Evolutionary conservation across 768 basidiomycete species (phyloP), one percentile per base, ranked within the genome.

Genomic region (Lactarius vividus): DNA sequence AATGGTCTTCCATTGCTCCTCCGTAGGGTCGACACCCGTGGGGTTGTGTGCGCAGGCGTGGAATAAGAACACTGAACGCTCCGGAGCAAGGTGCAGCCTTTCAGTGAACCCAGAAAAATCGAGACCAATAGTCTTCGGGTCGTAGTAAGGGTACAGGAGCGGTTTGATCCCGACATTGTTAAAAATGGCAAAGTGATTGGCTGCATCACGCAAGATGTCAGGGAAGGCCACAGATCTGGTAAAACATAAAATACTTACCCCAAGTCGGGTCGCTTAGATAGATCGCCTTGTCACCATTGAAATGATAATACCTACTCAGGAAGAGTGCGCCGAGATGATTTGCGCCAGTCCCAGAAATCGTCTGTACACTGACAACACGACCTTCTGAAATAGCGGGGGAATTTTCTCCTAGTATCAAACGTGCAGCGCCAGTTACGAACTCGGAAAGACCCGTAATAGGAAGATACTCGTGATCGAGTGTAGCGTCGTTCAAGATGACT

Each of bases 41-140:
- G 95, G 96, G 74, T 98, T 98, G 77, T 98, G 96, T 46, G 95
- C 96, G 75, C 95, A 97, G 10, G 89, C 92, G 73, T 98, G 96
- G 49, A 99, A 77, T 68, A 99, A 79, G 77, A 98, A 89, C 63
- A 95, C 88, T 3, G 94, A 96, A 23, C 87, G 85, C 13, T 82
- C 77, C 7, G 91, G 86, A 1, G 93, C 93, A 57, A 74, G 79
- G 72, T 85, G 73, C 70, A 96, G 76, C 13, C 85, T 71, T 18
- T 75, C 75, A 59, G 88, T 76, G 73, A 95, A 84, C 28, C 90
- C 91, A 29, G 78, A 74, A 71, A 87, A 91, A 74, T 96, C 92
- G 46, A 98, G 83, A 15, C 88, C 92, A 72, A 96, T 91, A 18
- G 94, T 97, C 76, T 85, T 83, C 44, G 92, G 85, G 79, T 96